Percentiles rank a stretch among this genome's conserved stretches.
phyloP scores from a whole-genome alignment of 1,284 basidiomycete genomes.

The Agaricales sp. region DNA sequence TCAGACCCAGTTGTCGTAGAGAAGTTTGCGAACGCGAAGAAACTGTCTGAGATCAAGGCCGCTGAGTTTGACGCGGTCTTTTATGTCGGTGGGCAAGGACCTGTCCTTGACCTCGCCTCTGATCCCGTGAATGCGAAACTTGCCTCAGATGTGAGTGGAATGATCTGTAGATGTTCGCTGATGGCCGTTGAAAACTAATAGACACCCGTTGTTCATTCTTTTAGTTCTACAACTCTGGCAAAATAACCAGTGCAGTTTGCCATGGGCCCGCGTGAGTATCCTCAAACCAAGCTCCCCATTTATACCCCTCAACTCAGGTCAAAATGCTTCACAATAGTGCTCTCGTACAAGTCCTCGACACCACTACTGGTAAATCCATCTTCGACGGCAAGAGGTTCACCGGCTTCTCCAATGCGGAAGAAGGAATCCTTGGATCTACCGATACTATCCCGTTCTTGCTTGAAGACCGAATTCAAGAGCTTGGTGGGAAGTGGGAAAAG shows the following conservation, averaged over 20 bases:
- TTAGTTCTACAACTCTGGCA: conserved; percentile 50
- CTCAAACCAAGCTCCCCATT: not conserved
- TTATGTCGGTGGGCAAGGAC: conserved; percentile 71
- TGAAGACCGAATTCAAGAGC: conserved; percentile 47
- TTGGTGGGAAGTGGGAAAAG: conserved; percentile 61
- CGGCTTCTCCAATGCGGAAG: conserved; percentile 66
- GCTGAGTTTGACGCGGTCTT: conserved; percentile 67
- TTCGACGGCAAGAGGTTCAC: conserved; percentile 53
- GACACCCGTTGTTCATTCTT: not conserved
- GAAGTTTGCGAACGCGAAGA: conserved; percentile 53
- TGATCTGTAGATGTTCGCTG: not conserved
- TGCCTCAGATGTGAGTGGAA: conserved; percentile 36
- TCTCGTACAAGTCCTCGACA: conserved; percentile 43
- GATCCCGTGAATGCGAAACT: conserved; percentile 52
- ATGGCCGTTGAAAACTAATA: not conserved
- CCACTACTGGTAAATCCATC: conserved; percentile 44
- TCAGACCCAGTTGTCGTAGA: conserved; percentile 43
- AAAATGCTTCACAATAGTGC: conserved; percentile 25
- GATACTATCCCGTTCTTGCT: conserved; percentile 59
- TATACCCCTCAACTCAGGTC: not conserved
- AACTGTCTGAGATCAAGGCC: conserved; percentile 47
- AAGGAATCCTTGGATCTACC: conserved; percentile 23
- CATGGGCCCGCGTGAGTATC: conserved; percentile 54
- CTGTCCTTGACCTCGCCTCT: conserved; percentile 54
- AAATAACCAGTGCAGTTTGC: conserved; percentile 59